phyloP scores from a whole-genome alignment of 257 asterid genomes.

The Solanum clarkiae region DNA sequence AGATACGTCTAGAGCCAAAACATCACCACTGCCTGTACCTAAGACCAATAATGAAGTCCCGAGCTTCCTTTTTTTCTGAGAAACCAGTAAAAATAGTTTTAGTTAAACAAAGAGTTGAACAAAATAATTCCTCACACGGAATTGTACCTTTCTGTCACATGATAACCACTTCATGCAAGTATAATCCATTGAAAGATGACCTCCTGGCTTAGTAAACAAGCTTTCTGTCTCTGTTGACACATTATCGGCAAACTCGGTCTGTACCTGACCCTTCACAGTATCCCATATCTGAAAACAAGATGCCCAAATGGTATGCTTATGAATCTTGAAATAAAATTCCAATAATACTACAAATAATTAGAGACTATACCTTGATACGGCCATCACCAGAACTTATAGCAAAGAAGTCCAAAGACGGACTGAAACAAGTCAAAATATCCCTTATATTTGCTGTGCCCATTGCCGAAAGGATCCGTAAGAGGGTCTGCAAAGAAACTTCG shows the following conservation, averaged over 20 bases:
- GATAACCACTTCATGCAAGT: constrained; percentile 92
- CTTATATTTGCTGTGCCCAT: constrained; percentile 57
- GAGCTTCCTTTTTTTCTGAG: constrained; percentile 81
- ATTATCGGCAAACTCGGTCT: constrained; percentile 76
- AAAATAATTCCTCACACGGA: background rate
- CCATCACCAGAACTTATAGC: constrained; percentile 75
- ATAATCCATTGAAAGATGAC: constrained; percentile 87
- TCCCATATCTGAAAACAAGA: constrained; percentile 68
- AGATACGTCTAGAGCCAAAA: constrained; percentile 72
- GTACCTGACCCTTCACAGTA: constrained; percentile 80
- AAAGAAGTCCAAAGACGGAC: constrained; percentile 58
- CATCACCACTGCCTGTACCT: constrained; percentile 96
- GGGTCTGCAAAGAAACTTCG: background rate
- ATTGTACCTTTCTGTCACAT: constrained; percentile 52
- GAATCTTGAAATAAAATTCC: background rate
- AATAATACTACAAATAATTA: background rate
- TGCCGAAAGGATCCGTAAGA: background rate
- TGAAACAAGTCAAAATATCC: constrained; percentile 59
- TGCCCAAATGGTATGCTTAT: constrained; percentile 1
- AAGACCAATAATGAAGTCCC: constrained; percentile 59
- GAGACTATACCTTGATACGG: constrained; percentile 52
- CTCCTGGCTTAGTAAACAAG: constrained; percentile 44
- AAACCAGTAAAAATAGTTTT: background rate
- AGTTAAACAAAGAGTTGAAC: background rate
- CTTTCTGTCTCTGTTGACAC: constrained; percentile 28